A percentile compares a stretch with the other conserved stretches of the same genome.
These are phyloP conservation scores for Xylaria acuta DNA, from an alignment of 495 filamentous ascomycete species.

Conservation along the genomic window DNA sequence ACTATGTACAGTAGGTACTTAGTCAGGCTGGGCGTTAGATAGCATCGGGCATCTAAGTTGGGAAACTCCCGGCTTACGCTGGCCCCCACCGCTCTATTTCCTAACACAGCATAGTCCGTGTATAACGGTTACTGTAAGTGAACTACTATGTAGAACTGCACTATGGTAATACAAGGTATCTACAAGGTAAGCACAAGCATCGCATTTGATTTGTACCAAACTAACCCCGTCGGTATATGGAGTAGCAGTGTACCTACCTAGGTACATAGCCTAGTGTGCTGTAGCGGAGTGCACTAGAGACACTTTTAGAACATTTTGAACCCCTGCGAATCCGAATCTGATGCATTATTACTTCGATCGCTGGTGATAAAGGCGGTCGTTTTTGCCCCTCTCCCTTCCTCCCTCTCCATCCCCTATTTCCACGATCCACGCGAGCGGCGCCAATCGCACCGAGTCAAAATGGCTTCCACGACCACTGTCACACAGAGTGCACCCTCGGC, in stretches of 20 bases:
- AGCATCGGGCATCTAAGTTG: constrained; percentile 21
- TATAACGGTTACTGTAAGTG: constrained; percentile 5
- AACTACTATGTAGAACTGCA: not conserved
- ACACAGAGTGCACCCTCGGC: constrained; percentile 70
- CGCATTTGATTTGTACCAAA: not conserved
- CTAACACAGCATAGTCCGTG: not conserved
- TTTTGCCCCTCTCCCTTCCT: constrained; percentile 21
- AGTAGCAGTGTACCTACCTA: not conserved
- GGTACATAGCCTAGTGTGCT: no score
- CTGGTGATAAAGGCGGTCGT: constrained; percentile 19
- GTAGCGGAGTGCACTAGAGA: not conserved
- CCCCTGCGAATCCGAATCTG: constrained; percentile 9
- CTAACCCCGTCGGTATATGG: not conserved
- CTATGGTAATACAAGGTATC: no score
- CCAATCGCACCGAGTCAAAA: constrained; percentile 26
- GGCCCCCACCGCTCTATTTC: not conserved
- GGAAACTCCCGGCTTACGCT: constrained; percentile 9
- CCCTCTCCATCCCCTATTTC: constrained; percentile 1
- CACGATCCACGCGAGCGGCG: constrained; percentile 3
- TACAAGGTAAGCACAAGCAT: not conserved
- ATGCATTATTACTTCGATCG: not conserved
- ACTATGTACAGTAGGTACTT: no score
- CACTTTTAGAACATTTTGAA: not conserved
- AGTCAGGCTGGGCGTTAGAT: not conserved
- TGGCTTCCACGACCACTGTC: constrained; percentile 49